Conservation (phyloP, 495 filamentous ascomycete species). For the Talaromyces proteolyticus region DNA sequence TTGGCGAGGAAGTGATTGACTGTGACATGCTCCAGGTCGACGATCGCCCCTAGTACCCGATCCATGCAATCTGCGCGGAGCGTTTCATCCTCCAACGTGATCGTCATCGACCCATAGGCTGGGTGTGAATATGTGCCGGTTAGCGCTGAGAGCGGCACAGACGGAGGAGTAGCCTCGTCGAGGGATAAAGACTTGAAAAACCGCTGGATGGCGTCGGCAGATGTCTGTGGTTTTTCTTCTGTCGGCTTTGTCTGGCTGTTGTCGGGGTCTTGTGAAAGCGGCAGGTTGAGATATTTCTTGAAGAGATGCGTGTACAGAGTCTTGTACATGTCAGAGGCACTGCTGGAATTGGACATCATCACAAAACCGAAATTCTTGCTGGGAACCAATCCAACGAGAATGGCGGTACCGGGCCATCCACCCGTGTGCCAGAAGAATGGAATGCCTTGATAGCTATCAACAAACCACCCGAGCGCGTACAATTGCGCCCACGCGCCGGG, state of each 20-base stretch:
- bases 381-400: slow-evolving; percentile 40
- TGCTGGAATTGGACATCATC: slow-evolving; percentile 36
- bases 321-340: slow-evolving; percentile 20
- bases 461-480: slow-evolving; percentile 42
- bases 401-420: slow-evolving; percentile 37
- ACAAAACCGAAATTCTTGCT: slow-evolving; percentile 37
- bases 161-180: slow-evolving; percentile 19
- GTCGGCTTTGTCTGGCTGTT: slow-evolving; percentile 7
- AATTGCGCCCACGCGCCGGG: slow-evolving; percentile 12
- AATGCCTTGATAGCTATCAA: slow-evolving; percentile 35
- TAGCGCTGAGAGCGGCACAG: slow-evolving; percentile 25
- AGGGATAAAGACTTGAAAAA: slow-evolving; percentile 18
- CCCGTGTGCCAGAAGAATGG: slow-evolving; percentile 36
- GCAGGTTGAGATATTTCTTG: slow-evolving; percentile 25
- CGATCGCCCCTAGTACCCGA: background rate
- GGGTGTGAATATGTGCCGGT: slow-evolving; percentile 35
- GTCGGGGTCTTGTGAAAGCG: background rate
- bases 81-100: background rate
- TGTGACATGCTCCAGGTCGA: background rate
- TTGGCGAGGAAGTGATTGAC: background rate
- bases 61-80: background rate
- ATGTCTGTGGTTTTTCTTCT: slow-evolving; percentile 13
- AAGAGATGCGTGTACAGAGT: slow-evolving; percentile 32
- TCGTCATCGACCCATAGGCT: slow-evolving; percentile 27
- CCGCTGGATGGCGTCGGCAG: slow-evolving; percentile 10